Conservation (phyloP, 306 rosid genomes). For the Glycine latifolia region DNA sequence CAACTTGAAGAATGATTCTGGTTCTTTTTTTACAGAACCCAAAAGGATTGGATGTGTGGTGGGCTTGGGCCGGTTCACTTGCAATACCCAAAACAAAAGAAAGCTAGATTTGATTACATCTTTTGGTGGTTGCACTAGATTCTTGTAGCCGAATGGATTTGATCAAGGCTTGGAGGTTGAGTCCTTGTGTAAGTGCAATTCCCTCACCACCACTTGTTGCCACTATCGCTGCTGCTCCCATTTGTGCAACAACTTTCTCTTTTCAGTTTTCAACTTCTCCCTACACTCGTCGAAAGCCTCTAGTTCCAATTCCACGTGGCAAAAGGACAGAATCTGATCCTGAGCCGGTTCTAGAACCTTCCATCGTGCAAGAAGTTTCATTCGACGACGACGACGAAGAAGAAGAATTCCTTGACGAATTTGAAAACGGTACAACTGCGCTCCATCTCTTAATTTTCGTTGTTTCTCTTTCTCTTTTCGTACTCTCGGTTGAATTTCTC, state of each 20-base stretch:
- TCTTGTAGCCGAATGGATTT: conserved; percentile 48
- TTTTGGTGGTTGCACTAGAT: not conserved
- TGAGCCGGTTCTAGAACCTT: conserved; percentile 62
- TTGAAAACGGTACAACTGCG: conserved; percentile 43
- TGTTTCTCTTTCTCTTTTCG: not conserved
- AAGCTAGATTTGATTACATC: too few species aligned
- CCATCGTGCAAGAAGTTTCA: conserved; percentile 66
- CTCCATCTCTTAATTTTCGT: not conserved
- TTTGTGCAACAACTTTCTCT: conserved; percentile 28
- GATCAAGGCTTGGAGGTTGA: conserved; percentile 38
- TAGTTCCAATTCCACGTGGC: conserved; percentile 41
- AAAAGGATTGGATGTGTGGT: not conserved
- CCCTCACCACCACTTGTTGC: conserved; percentile 38
- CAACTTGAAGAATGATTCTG: too few species aligned
- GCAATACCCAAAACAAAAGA: not conserved
- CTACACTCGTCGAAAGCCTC: conserved; percentile 33
- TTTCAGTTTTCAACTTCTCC: conserved; percentile 47
- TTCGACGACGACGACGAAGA: conserved; percentile 54
- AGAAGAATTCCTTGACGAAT: conserved; percentile 27
- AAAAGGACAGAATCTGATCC: conserved; percentile 62
- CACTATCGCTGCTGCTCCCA: conserved; percentile 24
- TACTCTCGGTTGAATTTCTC: conserved; percentile 18
- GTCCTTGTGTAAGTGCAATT: conserved; percentile 33
- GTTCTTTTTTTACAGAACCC: not conserved
- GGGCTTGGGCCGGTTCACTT: conserved; percentile 12